Percentiles rank a stretch among this genome's conserved stretches.
Evolutionary conservation across 2,329 filamentous ascomycete genomes (phyloP).

Genomic region (Botryotinia calthae): DNA sequence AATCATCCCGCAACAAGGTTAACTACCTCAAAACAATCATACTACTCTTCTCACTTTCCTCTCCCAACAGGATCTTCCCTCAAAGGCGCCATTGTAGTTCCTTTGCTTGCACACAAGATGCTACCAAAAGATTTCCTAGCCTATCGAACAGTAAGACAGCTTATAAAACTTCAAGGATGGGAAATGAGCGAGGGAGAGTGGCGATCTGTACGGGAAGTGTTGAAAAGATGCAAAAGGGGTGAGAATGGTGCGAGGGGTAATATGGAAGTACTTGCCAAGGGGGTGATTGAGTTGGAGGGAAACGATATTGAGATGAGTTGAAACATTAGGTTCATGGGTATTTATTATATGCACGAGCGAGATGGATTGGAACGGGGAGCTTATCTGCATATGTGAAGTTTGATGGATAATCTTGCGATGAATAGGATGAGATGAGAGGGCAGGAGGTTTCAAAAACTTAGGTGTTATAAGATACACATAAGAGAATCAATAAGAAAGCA

Average conservation of each 20-base stretch:
- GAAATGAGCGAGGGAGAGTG: constrained; percentile 3
- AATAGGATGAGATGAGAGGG: no score
- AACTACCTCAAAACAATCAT: not conserved
- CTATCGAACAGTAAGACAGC: not conserved
- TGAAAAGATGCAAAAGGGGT: not conserved
- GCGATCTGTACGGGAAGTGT: not conserved
- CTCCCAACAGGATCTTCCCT: not conserved
- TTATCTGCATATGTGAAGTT: not conserved
- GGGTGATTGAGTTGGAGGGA: not conserved
- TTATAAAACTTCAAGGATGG: constrained; percentile 8
- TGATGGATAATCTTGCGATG: not conserved
- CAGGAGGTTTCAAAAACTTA: no score
- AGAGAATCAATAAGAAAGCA: not conserved
- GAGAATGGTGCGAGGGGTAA: not conserved
- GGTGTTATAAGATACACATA: not conserved
- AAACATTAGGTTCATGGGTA: not conserved
- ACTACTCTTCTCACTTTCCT: not conserved
- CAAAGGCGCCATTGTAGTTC: not conserved
- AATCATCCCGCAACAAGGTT: no score
- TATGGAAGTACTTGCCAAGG: not conserved
- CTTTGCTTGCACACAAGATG: not conserved
- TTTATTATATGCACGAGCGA: not conserved
- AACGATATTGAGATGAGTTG: not conserved
- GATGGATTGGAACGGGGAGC: not conserved
- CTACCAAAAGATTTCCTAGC: not conserved